Evolutionary conservation across 2,329 filamentous ascomycete species (phyloP), one percentile per base, ranked within the genome.

Genomic region (Ophiocordyceps robertsii): DNA sequence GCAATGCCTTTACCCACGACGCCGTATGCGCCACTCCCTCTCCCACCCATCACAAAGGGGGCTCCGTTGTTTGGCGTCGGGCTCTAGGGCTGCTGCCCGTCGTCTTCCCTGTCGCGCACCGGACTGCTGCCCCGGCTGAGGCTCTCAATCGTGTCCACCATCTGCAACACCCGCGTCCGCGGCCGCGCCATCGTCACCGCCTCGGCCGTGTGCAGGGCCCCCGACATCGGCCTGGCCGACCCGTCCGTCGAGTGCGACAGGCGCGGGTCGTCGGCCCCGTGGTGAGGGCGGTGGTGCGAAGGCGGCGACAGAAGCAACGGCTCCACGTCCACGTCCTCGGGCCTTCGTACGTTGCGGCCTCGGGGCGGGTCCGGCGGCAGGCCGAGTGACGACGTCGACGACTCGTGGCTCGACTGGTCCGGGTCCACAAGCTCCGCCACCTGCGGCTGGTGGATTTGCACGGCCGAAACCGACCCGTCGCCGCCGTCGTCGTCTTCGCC

Each of bases 81-180:
- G 19, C 19, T 19, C 13, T 24, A n/a, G 29, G 17, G n/a, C 14
- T 12, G 16, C 31, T 12, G 30, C 41, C 40, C 12, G 6, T 19
- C 27, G 9, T 19, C 30, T 10, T 35, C 39, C 29, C 37, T 10
- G 37, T 21, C 35, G 13, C 41, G 29, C 29, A 16, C 13, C 19
- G 67, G 60, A 45, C 69, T 73, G 5, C 50, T 54, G 21, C 64
- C 62, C 36, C 63, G 59, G 46, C 66, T 72, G 42, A 58, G 55
- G 30, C 56, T 64, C 63, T 78, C 74, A 45, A 77, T 65, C 45
- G 60, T 67, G 51, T 77, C 65, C 33, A 78, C 72, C 71, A 78
- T 75, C 38, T 66, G 63, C 38, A 73, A 54, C 27, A 78, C 74
- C 31, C 65, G 56, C 13, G 67, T 68, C 48, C 60, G 54, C 10